Evolutionary conservation across 768 basidiomycete genomes (phyloP).

Genomic region (Trametes gibbosa): DNA sequence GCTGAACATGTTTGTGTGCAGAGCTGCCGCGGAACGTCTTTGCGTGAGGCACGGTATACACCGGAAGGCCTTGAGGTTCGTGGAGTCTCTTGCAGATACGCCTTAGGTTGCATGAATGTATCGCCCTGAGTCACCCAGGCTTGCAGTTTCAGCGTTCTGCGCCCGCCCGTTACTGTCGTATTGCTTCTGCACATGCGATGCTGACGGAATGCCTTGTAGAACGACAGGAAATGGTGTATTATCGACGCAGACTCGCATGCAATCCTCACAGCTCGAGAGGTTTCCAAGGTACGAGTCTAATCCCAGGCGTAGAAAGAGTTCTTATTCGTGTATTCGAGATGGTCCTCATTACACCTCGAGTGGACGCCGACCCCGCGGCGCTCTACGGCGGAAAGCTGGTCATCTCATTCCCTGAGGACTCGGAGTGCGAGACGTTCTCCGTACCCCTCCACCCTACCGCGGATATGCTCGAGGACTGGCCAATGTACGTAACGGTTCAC

Average conservation of each 20-base stretch:
- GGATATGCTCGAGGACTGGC: conserved; percentile 51
- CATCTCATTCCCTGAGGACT: conserved; percentile 58
- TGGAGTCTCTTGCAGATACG: not conserved
- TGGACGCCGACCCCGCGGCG: conserved; percentile 44
- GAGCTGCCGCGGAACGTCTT: conserved; percentile 72
- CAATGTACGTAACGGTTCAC: conserved; percentile 42
- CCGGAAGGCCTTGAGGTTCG: conserved; percentile 60
- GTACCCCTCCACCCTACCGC: conserved; percentile 56
- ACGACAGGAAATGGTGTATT: conserved; percentile 72
- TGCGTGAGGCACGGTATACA: conserved; percentile 53
- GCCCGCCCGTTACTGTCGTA: too few relatives aligned
- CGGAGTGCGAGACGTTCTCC: conserved; percentile 54
- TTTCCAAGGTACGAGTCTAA: conserved; percentile 46
- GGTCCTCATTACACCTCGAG: conserved; percentile 60
- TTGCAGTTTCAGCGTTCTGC: too few relatives aligned
- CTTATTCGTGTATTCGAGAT: conserved; percentile 42
- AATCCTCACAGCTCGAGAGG: conserved; percentile 67
- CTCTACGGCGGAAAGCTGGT: conserved; percentile 48
- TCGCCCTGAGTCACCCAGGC: too few relatives aligned
- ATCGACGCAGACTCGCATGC: conserved; percentile 51
- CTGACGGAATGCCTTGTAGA: conserved; percentile 34
- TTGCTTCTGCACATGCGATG: too few relatives aligned
- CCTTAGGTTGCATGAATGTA: too few relatives aligned
- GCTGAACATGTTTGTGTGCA: conserved; percentile 27
- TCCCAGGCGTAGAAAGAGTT: not conserved